Conservation (phyloP, 2,329 filamentous ascomycete species). For the Epichloe typhina region DNA sequence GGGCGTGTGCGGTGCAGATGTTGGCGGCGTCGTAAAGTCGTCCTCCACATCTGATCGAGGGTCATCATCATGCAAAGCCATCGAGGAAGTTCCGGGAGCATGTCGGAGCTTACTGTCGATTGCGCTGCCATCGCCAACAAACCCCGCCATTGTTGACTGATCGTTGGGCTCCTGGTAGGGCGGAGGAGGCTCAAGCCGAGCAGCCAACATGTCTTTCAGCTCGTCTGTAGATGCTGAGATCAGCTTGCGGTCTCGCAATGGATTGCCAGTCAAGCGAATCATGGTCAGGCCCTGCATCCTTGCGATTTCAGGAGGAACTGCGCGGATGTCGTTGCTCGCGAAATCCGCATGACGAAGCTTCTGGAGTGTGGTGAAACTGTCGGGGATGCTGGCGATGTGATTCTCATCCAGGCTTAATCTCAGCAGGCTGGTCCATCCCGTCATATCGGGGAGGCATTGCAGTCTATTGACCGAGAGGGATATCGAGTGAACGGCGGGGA, state of each 20-base stretch:
- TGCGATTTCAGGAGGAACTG: conserved; percentile 63
- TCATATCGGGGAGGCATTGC: conserved; percentile 56
- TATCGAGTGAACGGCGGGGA: conserved; percentile 63
- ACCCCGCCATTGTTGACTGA: conserved; percentile 10
- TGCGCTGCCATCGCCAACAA: conserved; percentile 19
- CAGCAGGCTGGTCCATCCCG: conserved; percentile 58
- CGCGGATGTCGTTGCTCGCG: conserved; percentile 68
- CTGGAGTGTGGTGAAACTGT: conserved; percentile 55
- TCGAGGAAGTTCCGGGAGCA: neutral
- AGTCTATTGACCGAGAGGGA: conserved; percentile 74
- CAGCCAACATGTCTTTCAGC: conserved; percentile 59
- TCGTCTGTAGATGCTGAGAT: conserved; percentile 68
- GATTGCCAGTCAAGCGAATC: conserved; percentile 77
- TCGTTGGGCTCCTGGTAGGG: conserved; percentile 22
- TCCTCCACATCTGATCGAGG: conserved; percentile 36
- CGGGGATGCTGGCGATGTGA: conserved; percentile 59
- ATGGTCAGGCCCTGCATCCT: conserved; percentile 65
- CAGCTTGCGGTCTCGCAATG: conserved; percentile 77
- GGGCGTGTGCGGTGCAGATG: conserved; percentile 37
- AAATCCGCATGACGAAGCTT: conserved; percentile 69
- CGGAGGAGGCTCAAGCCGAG: conserved; percentile 48
- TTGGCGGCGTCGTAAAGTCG: conserved; percentile 45
- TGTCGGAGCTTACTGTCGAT: conserved; percentile 11
- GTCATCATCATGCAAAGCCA: conserved; percentile 26
- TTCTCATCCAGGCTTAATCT: conserved; percentile 75